Percentiles rank a stretch among this genome's conserved stretches.
phyloP scores from a whole-genome alignment of 176 grass and related monocot genomes.

The Leersia perrieri region DNA sequence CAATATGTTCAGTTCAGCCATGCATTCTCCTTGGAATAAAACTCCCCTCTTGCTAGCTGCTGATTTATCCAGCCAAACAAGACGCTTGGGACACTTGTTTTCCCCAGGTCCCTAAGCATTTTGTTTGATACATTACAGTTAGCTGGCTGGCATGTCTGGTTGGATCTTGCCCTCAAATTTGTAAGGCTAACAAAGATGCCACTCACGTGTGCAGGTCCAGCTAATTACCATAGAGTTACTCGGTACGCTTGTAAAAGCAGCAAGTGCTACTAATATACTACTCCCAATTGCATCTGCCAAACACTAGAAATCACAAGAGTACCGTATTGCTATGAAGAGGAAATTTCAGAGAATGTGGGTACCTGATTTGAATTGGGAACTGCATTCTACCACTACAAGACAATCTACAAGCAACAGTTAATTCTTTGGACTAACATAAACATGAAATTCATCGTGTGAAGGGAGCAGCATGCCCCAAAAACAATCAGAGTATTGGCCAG shows the following conservation, averaged over 20 bases:
- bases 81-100: not conserved
- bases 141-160: not conserved
- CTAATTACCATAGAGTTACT: not conserved
- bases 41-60: not conserved
- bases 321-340: not conserved
- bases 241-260: slow-evolving; percentile 28
- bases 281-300: not conserved
- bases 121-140: not conserved
- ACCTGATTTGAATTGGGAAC: slow-evolving; percentile 5
- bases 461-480: not conserved
- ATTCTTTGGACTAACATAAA: not conserved
- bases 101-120: not conserved
- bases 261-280: slow-evolving; percentile 17
- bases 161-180: not conserved
- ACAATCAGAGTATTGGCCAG: not conserved
- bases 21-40: not conserved
- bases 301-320: not conserved
- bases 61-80: not conserved
- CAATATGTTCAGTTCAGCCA: no score
- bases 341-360: not conserved
- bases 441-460: slow-evolving; percentile 1
- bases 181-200: not conserved
- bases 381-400: not conserved
- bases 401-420: not conserved
- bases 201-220: not conserved